Base-by-base conservation (phyloP, 768 basidiomycete genomes). In the Podaxis sp. region DNA sequence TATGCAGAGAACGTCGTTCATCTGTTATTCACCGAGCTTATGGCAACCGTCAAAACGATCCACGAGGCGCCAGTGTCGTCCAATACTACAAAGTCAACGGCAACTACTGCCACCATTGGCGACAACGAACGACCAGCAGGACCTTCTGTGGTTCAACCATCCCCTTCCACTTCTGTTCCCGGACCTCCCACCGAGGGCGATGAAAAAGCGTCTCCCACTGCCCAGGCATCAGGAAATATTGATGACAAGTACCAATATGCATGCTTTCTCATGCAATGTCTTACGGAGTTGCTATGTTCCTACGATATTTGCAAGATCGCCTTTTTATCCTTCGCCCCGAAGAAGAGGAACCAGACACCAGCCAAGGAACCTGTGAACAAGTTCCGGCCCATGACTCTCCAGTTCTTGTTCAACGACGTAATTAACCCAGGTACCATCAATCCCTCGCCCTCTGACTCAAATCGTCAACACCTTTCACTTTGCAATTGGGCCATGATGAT, bases 251-350 rank as follows among this genome's bases (percentile, higher is more conserved):
- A 78, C 74, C 73, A 81, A 59, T 91, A 90, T 67, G 77, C 82
- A 14, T 90, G 88, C 68, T 93, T 95, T 80, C 74, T 93, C 63
- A 93, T 95, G 89, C 91, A 95, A 70, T 90, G 87, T 65, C 77
- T 98, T 50, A 92, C 94, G 2, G 97, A 99, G 74, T 77, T 98
- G 9, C 74, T 97, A 11, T 93, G 96, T 62, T 98, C 94, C 11
- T 99, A 98, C 67, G 89, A 94, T 65, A 72, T 86, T 5, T 95
- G 93, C 84, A 99, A 98, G 72, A 70, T 87, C 25, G 87, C 90
- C 4, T 93, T 99, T 73, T 71, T 97, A 55, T 88, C 91, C 0
- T 93, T 85, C 67, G 83, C 86, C 0, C 80, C 85, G 3, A 90
- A 88, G 74, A 88, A 85, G 69, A 83, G 84, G 28, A 80, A 67